Conservation (phyloP, 768 basidiomycete genomes). For the Coprinellus micaceus region DNA sequence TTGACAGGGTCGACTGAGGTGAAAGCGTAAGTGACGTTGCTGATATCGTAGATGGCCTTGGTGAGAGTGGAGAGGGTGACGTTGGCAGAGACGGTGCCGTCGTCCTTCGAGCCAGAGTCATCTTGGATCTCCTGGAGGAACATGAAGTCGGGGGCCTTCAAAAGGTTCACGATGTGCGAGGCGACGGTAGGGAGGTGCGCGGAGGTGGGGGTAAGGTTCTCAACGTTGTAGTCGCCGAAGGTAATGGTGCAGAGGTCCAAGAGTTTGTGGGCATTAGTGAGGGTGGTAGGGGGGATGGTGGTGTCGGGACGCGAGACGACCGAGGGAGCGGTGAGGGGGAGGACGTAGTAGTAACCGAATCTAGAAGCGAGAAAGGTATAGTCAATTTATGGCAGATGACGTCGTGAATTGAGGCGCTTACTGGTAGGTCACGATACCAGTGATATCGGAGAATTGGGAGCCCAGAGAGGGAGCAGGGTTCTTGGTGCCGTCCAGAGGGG, state of each 20-base stretch:
- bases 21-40: constrained; percentile 45
- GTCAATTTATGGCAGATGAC: background rate
- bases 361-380: constrained; percentile 15
- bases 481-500: constrained; percentile 48
- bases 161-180: constrained; percentile 45
- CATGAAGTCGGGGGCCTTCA: constrained; percentile 53
- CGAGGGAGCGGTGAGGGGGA: constrained; percentile 52
- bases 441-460: constrained; percentile 43
- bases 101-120: constrained; percentile 47
- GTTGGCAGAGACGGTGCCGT: constrained; percentile 53
- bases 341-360: constrained; percentile 54
- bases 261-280: constrained; percentile 17
- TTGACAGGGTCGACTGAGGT: constrained; percentile 50
- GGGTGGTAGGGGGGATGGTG: constrained; percentile 34
- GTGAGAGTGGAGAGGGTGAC: constrained; percentile 48
- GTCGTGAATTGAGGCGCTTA: constrained; percentile 20
- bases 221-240: constrained; percentile 62
- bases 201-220: constrained; percentile 52
- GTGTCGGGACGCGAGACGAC: constrained; percentile 37
- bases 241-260: constrained; percentile 42
- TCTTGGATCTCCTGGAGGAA: constrained; percentile 67
- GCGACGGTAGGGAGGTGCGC: constrained; percentile 47
- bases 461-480: constrained; percentile 50
- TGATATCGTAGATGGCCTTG: constrained; percentile 42
- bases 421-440: constrained; percentile 54